Evolutionary conservation across 1,139 yeast genomes (phyloP).

Genomic region (Suhomyces chickasaworum): DNA sequence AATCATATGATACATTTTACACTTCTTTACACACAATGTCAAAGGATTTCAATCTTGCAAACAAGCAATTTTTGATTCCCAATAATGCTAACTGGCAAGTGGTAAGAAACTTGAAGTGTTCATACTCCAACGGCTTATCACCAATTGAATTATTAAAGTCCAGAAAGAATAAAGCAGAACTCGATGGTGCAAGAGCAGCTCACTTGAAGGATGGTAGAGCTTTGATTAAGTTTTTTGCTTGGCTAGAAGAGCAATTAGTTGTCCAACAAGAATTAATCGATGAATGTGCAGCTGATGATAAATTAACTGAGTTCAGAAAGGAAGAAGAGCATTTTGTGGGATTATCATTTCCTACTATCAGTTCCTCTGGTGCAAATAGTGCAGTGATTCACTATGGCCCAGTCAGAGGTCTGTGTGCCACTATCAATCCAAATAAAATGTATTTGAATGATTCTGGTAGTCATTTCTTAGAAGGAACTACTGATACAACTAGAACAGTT

Average conservation of each 20-base stretch:
- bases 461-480: slow-evolving; percentile 92
- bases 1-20: slow-evolving; percentile 62
- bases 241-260: slow-evolving; percentile 74
- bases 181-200: slow-evolving; percentile 73
- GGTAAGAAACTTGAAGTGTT: slow-evolving; percentile 51
- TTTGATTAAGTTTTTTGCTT: slow-evolving; percentile 72
- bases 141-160: slow-evolving; percentile 76
- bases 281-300: slow-evolving; percentile 78
- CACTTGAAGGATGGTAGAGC: slow-evolving; percentile 91
- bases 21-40: slow-evolving; percentile 47
- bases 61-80: slow-evolving; percentile 58
- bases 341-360: slow-evolving; percentile 87
- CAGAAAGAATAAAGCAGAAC: slow-evolving; percentile 71
- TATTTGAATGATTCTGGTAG: slow-evolving; percentile 93
- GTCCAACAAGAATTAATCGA: slow-evolving; percentile 61
- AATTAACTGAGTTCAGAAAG: slow-evolving; percentile 64
- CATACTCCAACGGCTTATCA: slow-evolving; percentile 50
- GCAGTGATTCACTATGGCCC: slow-evolving; percentile 93
- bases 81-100: slow-evolving; percentile 81
- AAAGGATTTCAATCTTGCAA: slow-evolving; percentile 39
- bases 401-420: slow-evolving; percentile 54
- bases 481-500: slow-evolving; percentile 92
- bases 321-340: slow-evolving; percentile 70
- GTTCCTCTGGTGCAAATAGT: slow-evolving; percentile 91
- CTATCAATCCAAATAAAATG: slow-evolving; percentile 73